Conservation (phyloP, 2,329 filamentous ascomycete species). For the Daldinia sp. region DNA sequence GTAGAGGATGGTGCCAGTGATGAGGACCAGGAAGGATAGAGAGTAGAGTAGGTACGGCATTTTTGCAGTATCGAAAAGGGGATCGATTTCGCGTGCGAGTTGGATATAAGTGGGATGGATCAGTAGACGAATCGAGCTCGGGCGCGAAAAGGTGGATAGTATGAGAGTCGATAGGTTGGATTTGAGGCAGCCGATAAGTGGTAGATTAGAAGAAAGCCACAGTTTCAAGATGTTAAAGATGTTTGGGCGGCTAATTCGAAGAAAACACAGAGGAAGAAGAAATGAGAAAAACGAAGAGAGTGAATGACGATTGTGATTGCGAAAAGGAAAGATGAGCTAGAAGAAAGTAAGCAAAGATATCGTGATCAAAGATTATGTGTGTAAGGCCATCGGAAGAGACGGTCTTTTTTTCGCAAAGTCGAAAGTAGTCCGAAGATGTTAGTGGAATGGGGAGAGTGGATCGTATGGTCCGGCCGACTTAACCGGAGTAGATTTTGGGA, state of each 20-base stretch:
- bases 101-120: no score
- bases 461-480: neutral
- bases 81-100: neutral
- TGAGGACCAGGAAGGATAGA: constrained; percentile 74
- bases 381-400: constrained; percentile 32
- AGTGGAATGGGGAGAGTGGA: constrained; percentile 17
- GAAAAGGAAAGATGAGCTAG: neutral
- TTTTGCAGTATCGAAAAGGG: constrained; percentile 1
- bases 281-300: constrained; percentile 1
- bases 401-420: constrained; percentile 12
- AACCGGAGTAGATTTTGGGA: no score
- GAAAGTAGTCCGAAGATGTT: constrained; percentile 1
- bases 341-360: constrained; percentile 9
- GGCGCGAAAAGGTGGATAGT: neutral
- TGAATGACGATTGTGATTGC: constrained; percentile 7
- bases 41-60: constrained; percentile 88
- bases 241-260: neutral
- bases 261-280: constrained; percentile 2
- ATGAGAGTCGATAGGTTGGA: neutral
- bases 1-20: constrained; percentile 79
- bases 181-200: constrained; percentile 17
- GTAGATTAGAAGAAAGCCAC: constrained; percentile 1
- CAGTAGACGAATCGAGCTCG: neutral
- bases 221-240: constrained; percentile 1
- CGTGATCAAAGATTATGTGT: constrained; percentile 3